Percentiles rank a stretch among this genome's conserved stretches.
These are phyloP conservation scores for Canariomyces notabilis DNA, from an alignment of 2,329 filamentous ascomycete species.

Conservation along the genomic window DNA sequence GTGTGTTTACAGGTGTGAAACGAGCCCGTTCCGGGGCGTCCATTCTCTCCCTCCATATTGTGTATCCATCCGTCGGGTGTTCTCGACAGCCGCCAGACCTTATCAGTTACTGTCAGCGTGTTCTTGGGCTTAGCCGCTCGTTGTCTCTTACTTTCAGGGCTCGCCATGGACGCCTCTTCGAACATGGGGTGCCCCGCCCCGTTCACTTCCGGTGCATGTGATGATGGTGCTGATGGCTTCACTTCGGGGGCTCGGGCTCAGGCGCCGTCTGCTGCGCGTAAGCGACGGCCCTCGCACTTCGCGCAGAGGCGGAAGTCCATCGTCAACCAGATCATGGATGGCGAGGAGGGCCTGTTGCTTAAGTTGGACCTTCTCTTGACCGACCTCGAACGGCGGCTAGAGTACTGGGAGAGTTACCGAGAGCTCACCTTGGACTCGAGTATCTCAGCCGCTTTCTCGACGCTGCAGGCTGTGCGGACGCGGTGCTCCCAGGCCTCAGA, in stretches of 20 bases:
- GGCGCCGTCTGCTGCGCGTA: constrained; percentile 29
- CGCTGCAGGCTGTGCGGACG: constrained; percentile 78
- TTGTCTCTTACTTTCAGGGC: background rate
- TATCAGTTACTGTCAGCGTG: background rate
- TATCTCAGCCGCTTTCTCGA: constrained; percentile 78
- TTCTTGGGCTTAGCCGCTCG: too few relatives aligned
- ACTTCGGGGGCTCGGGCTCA: constrained; percentile 38
- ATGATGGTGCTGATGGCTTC: constrained; percentile 32
- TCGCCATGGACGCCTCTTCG: constrained; percentile 20
- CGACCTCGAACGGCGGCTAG: constrained; percentile 80
- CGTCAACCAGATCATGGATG: constrained; percentile 57
- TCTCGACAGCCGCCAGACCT: background rate
- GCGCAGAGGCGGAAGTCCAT: constrained; percentile 53
- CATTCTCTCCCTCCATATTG: background rate
- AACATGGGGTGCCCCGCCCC: constrained; percentile 23
- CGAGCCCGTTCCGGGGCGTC: background rate
- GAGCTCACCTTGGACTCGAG: constrained; percentile 78
- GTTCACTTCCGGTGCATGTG: constrained; percentile 22
- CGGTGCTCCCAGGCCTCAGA: constrained; percentile 87
- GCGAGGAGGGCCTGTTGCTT: constrained; percentile 56
- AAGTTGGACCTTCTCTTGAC: constrained; percentile 72
- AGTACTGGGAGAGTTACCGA: constrained; percentile 82
- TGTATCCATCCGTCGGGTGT: background rate
- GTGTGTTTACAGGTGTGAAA: background rate
- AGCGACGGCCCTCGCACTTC: constrained; percentile 54